A percentile compares a stretch with the other conserved stretches of the same genome.
Evolutionary conservation across 2,329 filamentous ascomycete species (phyloP).

Genomic region (Colletotrichum magnum): DNA sequence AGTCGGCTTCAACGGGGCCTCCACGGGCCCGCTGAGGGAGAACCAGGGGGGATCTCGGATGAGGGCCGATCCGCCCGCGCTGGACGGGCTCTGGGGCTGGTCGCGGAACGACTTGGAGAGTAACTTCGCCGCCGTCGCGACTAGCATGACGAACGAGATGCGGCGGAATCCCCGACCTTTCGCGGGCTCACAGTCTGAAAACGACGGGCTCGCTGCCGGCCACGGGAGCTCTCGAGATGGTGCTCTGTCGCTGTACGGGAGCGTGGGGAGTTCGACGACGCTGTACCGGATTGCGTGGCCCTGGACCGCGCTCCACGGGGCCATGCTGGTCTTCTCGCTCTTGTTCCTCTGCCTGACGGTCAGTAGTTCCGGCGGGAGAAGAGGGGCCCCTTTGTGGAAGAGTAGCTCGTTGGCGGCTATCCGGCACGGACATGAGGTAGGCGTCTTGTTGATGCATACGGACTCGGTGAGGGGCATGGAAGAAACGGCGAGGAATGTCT

Average conservation of each 20-base stretch:
- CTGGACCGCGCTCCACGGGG: slow-evolving; percentile 26
- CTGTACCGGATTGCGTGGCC: slow-evolving; percentile 28
- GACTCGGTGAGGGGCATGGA: slow-evolving; percentile 38
- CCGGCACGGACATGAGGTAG: slow-evolving; percentile 15
- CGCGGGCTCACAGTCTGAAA: background rate
- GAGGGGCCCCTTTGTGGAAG: slow-evolving; percentile 19
- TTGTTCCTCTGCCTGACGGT: slow-evolving; percentile 6
- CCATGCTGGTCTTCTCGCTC: background rate
- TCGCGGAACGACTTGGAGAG: background rate
- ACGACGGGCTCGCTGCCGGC: background rate
- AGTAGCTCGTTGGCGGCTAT: slow-evolving; percentile 29
- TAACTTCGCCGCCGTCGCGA: background rate
- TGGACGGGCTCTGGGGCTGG: background rate
- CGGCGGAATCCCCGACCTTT: background rate
- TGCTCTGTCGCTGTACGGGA: background rate
- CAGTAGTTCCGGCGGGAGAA: background rate
- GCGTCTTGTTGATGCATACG: background rate
- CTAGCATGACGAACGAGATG: slow-evolving; percentile 30
- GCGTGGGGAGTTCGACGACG: background rate
- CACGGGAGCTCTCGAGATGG: background rate
- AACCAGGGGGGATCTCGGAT: background rate
- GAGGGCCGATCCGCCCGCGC: background rate
- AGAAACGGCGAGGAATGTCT: slow-evolving; percentile 1
- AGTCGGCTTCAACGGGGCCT: slow-evolving; percentile 13
- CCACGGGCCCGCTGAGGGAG: background rate